phyloP scores from a whole-genome alignment of 2,329 filamentous ascomycete genomes.

The Pseudogymnoascus destructans region DNA sequence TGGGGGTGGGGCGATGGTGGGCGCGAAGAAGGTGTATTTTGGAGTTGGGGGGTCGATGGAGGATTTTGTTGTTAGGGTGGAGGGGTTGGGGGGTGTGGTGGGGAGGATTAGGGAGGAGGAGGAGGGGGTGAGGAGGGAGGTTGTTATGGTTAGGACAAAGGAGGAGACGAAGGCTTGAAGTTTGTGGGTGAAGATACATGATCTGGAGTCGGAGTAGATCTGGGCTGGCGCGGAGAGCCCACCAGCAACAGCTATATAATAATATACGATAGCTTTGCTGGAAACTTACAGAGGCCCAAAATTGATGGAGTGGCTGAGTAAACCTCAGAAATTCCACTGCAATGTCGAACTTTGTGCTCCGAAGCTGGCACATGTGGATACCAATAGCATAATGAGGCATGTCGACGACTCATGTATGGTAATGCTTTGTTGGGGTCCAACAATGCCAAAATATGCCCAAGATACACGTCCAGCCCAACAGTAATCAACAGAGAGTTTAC shows the following conservation, averaged over 20 bases:
- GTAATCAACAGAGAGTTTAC: not conserved
- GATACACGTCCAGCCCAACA: not conserved
- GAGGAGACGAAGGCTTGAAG: not conserved
- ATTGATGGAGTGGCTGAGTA: not conserved
- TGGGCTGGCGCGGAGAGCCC: not conserved
- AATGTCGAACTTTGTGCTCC: not conserved
- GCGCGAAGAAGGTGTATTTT: slow-evolving; percentile 71
- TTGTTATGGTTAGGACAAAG: slow-evolving; percentile 31
- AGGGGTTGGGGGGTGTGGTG: slow-evolving; percentile 36
- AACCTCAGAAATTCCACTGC: not conserved
- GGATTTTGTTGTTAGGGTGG: slow-evolving; percentile 49
- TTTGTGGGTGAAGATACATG: not conserved
- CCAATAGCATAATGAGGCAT: not conserved
- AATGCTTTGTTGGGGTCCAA: not conserved
- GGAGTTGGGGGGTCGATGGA: slow-evolving; percentile 73
- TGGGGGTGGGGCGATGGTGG: slow-evolving; percentile 44
- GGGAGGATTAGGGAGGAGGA: slow-evolving; percentile 43
- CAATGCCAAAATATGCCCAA: not conserved
- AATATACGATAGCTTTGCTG: not conserved
- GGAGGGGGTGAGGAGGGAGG: slow-evolving; percentile 47
- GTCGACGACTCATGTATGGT: not conserved
- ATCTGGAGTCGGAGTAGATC: not conserved
- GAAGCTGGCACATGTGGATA: not conserved
- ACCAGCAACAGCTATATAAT: not conserved
- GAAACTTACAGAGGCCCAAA: not conserved